These are phyloP conservation scores for Kodamaea derodonti DNA, from an alignment of 1,139 yeast species.

Conservation along the genomic window DNA sequence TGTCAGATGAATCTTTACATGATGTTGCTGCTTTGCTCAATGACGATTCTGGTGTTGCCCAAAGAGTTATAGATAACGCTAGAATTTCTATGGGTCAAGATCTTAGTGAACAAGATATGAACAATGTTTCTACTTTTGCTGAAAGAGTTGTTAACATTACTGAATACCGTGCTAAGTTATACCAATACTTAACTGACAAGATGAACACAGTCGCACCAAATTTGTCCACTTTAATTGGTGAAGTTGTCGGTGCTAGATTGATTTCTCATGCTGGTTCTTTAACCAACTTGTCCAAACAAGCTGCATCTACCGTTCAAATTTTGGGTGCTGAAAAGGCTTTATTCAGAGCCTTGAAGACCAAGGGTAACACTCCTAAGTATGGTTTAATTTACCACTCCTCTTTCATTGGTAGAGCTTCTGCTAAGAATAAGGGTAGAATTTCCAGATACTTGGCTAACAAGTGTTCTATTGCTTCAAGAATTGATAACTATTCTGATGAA, in stretches of 20 bases:
- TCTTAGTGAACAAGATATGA: slow-evolving; percentile 89
- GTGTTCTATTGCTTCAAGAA: slow-evolving; percentile 98
- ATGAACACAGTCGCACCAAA: slow-evolving; percentile 99
- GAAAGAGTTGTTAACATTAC: slow-evolving; percentile 90
- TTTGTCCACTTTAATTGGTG: slow-evolving; percentile 93
- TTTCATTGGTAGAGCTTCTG: slow-evolving; percentile 92
- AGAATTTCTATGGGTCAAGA: slow-evolving; percentile 99
- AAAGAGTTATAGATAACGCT: slow-evolving; percentile 78
- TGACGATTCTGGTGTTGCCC: slow-evolving; percentile 93
- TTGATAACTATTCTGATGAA: slow-evolving; percentile 90
- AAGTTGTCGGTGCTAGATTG: slow-evolving; percentile 96
- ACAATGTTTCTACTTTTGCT: slow-evolving; percentile 86
- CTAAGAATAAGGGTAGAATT: slow-evolving; percentile 98
- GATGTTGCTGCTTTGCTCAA: slow-evolving; percentile 84
- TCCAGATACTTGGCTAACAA: slow-evolving; percentile 98
- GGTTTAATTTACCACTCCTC: slow-evolving; percentile 97
- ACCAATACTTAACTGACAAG: slow-evolving; percentile 84
- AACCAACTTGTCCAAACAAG: slow-evolving; percentile 93
- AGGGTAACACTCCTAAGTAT: slow-evolving; percentile 97
- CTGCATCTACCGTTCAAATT: slow-evolving; percentile 97
- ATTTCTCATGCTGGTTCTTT: slow-evolving; percentile 98
- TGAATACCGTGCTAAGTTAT: slow-evolving; percentile 86
- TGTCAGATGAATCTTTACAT: slow-evolving; percentile 80
- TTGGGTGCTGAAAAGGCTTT: slow-evolving; percentile 99
- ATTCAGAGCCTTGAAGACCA: slow-evolving; percentile 96